phyloP scores from a whole-genome alignment of 1,284 basidiomycete genomes.

The Athelia psychrophila region DNA sequence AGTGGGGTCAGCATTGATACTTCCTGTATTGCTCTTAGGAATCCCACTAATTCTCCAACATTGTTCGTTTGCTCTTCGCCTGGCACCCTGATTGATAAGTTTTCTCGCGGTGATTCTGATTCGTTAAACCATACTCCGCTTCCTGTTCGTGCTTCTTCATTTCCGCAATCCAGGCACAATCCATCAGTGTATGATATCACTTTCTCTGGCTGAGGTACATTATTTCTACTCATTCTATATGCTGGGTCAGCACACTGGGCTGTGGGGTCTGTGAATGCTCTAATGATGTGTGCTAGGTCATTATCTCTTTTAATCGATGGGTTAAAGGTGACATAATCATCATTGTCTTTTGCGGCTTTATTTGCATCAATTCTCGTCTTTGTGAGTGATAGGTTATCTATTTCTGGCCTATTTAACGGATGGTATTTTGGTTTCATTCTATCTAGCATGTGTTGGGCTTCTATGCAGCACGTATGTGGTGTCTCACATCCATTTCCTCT shows the following conservation, averaged over 20 bases:
- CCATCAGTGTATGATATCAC: conserved; percentile 10
- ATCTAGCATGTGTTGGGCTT: not conserved
- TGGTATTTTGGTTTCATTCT: not conserved
- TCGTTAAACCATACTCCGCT: conserved; percentile 11
- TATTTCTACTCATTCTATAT: not conserved
- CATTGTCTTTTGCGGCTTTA: not conserved
- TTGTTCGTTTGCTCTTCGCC: conserved; percentile 6
- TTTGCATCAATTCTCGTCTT: not conserved
- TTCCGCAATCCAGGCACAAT: conserved; percentile 11
- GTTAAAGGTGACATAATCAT: not conserved
- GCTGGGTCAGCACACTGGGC: not conserved
- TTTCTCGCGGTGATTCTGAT: conserved; percentile 7
- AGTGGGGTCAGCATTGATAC: not conserved
- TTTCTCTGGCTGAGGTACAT: not conserved
- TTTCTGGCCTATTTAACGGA: not conserved
- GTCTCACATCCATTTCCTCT: not conserved
- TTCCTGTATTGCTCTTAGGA: not conserved
- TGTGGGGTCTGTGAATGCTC: not conserved
- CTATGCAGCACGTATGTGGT: not conserved
- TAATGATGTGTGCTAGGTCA: not conserved
- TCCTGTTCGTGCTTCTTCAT: conserved; percentile 10
- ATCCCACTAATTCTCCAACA: conserved; percentile 4
- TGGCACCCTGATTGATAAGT: conserved; percentile 4
- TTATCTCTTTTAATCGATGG: not conserved
- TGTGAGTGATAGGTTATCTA: not conserved